Base-by-base conservation (phyloP, 139 green algal genomes). In the Haematococcus sp. region DNA sequence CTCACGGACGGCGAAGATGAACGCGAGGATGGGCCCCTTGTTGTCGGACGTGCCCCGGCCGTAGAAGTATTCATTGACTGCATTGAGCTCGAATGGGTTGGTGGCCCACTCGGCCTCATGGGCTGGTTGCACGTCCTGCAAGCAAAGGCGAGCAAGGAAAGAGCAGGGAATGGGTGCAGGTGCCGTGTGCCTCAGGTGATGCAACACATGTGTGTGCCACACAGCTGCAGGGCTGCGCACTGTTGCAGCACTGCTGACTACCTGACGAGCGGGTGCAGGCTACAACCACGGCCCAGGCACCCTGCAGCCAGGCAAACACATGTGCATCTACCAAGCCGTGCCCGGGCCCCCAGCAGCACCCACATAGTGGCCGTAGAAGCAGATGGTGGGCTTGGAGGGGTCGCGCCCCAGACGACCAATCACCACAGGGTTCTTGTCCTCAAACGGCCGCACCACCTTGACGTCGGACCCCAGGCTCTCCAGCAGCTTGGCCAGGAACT, bases 1-100 rank as follows among this genome's bases (percentile, higher is more conserved):
- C 80, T 96, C 93, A 73, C 82, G 75, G 44, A 84, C 86, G 0
- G 93, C 94, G 70, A 93, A 97, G 15, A 98, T 83, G 70, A 97
- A 95, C 1, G 90, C 93, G 35, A 98, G 87, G 25, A 98, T 87
- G 28, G 91, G 93, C 88, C 93, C 89, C 87, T 98, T 98, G 88
- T 97, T 98, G 83, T 97, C 94, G 0, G 80, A 92, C 2, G 87
- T 89, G 71, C 95, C 95, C 13, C 94, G 78, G 5, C 90, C 95
- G 70, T 96, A 96, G 11, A 97, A 85, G 85, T 96, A 96, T 61
- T 94, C 94, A 66, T 98, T 91, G 33, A 93, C 81, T 1, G 86
- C 81, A 32, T 79, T 79, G 63, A 98, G 70, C 71, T 96, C 83
- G 68, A 94, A 98, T 60, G 94, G 94, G 70, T 94, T 83, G 19